These are phyloP conservation scores for Neopestalotiopsis rosae DNA, from an alignment of 2,329 filamentous ascomycete species.

Conservation along the genomic window DNA sequence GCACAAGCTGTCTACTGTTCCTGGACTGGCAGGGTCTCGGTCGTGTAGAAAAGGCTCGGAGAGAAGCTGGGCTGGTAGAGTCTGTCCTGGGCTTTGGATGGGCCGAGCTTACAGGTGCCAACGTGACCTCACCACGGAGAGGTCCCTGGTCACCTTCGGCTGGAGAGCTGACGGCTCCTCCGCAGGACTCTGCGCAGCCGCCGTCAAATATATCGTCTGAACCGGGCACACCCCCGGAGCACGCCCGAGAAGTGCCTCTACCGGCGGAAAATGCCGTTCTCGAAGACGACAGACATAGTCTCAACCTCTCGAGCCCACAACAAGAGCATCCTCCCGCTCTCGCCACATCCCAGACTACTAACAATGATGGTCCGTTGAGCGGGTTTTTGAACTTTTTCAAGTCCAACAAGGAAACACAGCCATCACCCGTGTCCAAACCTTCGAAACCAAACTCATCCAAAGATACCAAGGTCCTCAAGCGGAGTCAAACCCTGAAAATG, in stretches of 20 bases:
- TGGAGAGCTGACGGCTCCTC: slow-evolving; percentile 34
- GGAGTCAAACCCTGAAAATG: slow-evolving; percentile 74
- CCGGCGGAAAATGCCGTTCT: slow-evolving; percentile 69
- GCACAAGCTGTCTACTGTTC: slow-evolving; percentile 95
- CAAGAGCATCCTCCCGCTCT: slow-evolving; percentile 33
- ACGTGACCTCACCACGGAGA: slow-evolving; percentile 53
- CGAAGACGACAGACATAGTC: slow-evolving; percentile 68
- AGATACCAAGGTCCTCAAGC: slow-evolving; percentile 73
- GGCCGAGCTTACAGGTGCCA: slow-evolving; percentile 85
- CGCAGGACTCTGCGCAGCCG: slow-evolving; percentile 30
- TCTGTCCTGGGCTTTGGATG: slow-evolving; percentile 94
- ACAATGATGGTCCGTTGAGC: slow-evolving; percentile 58
- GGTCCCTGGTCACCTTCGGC: slow-evolving; percentile 47
- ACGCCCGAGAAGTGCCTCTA: slow-evolving; percentile 70
- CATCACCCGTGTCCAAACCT: slow-evolving; percentile 29
- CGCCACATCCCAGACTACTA: slow-evolving; percentile 34
- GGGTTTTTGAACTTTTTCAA: slow-evolving; percentile 79
- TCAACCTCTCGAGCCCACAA: slow-evolving; percentile 50
- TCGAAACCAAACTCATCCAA: slow-evolving; percentile 46
- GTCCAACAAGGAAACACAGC: slow-evolving; percentile 53
- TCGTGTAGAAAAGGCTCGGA: slow-evolving; percentile 89
- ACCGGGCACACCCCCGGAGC: slow-evolving; percentile 34
- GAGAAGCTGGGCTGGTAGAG: slow-evolving; percentile 90
- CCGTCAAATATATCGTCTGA: slow-evolving; percentile 37
- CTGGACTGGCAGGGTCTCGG: slow-evolving; percentile 95